These are phyloP conservation scores for Dictyostelium intermedium DNA, from an alignment of 78 protist species.

Conservation along the genomic window DNA sequence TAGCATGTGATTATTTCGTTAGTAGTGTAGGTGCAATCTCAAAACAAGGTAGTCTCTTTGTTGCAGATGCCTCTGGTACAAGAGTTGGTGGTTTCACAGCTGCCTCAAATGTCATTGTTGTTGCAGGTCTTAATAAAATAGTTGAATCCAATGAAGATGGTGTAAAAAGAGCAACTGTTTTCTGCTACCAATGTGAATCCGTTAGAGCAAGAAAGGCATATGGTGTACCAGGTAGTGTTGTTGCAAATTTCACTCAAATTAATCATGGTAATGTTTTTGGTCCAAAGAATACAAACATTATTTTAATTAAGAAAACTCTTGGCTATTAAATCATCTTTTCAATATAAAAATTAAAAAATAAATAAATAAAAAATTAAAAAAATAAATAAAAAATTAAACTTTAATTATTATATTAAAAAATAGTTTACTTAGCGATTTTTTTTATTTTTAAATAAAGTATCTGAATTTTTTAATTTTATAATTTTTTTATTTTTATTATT, in stretches of 20 bases:
- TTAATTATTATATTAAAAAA: too few relatives aligned
- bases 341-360: too few relatives aligned
- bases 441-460: too few relatives aligned
- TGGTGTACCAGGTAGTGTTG: background rate
- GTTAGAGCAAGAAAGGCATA: conserved; percentile 20
- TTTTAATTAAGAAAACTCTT: background rate
- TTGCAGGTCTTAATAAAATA: conserved; percentile 38
- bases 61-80: conserved; percentile 19
- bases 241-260: background rate
- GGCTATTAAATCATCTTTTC: background rate
- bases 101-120: background rate
- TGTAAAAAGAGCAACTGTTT: background rate
- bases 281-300: background rate
- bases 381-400: too few relatives aligned
- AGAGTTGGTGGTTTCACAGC: conserved; percentile 22
- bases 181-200: conserved; percentile 38
- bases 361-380: too few relatives aligned
- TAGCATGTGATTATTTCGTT: conserved; percentile 22
- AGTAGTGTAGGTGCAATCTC: background rate
- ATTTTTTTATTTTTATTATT: too few relatives aligned
- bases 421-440: too few relatives aligned
- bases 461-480: too few relatives aligned
- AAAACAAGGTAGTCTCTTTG: conserved; percentile 1
- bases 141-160: background rate
- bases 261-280: background rate